Base-by-base conservation (phyloP, 495 filamentous ascomycete species). In the Podospora pseudocomata region DNA sequence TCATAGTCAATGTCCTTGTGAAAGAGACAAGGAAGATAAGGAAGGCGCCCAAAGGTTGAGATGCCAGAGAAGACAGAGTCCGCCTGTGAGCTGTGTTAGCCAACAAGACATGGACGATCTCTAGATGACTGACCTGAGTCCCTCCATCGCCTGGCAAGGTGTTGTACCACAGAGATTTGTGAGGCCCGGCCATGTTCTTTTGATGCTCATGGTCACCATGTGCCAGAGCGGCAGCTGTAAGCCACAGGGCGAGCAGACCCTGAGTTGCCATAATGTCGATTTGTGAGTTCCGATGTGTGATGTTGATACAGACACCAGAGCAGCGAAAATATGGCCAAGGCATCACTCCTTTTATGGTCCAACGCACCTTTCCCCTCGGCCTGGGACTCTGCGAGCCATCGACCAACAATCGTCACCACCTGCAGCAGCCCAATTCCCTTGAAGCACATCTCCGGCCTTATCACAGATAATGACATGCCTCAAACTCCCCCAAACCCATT, bases 1-100 rank as follows among this genome's bases (percentile, higher is more conserved):
- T 96, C 92, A 71, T 91, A 95, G 59, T 79, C 75, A 61, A 85
- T 84, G 39, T 89, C 82, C 3, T 87, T 87, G 67, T 87, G 83
- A 63, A 85, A 84, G 1, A 96, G 85, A 72, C 92, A 95, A 57
- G 89, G 90, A 30, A 86, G 82, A 70, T 93, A 88, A 57, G 88
- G 88, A 44, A 94, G 82, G 74, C 94, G 92, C 30, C 90, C 92
- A 79, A 94, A 96, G 64, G 90, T 94, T 57, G 90, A 88, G 63
- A 94, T 90, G 60, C 92, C 92, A n/a, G 90, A 89, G 78, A 94
- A 96, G 57, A 85, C 83, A 0, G 83, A 83, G 65, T 85, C 82
- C 5, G 83, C 83, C 80, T 84, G 64, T 16, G 60, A 49, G 72
- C 28, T 67, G 62, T 73, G 28, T 65, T 74, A 56, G 62, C 19